Conservation (phyloP, 257 asterid species). For the Echites panduratus region DNA sequence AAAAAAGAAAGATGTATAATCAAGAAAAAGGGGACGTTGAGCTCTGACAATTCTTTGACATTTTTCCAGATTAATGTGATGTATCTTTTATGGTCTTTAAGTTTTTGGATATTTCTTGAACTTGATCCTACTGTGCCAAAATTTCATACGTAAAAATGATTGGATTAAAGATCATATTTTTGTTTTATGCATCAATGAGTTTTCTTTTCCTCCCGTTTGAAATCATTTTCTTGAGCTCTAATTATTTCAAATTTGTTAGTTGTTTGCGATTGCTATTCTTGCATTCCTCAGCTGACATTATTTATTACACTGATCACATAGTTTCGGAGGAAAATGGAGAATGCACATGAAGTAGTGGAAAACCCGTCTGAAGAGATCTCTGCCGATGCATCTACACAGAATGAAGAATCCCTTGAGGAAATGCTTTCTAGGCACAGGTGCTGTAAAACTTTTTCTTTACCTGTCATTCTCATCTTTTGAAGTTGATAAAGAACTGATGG, state of each 20-base stretch:
- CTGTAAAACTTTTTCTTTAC: constrained; percentile 10
- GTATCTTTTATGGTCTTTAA: neutral
- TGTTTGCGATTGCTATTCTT: neutral
- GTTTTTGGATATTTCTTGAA: neutral
- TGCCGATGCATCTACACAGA: constrained; percentile 29
- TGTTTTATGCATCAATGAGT: neutral
- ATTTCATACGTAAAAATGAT: neutral
- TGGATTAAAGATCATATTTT: neutral
- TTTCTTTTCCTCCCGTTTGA: neutral
- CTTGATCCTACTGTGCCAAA: neutral
- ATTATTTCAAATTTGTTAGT: neutral
- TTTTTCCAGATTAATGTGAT: neutral
- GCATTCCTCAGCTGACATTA: neutral
- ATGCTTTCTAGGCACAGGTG: constrained; percentile 64
- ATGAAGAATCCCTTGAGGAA: constrained; percentile 53
- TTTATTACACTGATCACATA: neutral
- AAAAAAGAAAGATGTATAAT: neutral
- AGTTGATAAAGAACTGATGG: neutral
- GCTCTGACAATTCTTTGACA: neutral
- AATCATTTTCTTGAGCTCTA: neutral
- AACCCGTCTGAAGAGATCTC: constrained; percentile 28
- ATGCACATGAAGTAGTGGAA: constrained; percentile 33
- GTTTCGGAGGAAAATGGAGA: constrained; percentile 34
- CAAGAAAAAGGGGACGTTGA: neutral
- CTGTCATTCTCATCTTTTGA: neutral